phyloP scores from a whole-genome alignment of 495 filamentous ascomycete genomes.

The Endocarpon pusillum region DNA sequence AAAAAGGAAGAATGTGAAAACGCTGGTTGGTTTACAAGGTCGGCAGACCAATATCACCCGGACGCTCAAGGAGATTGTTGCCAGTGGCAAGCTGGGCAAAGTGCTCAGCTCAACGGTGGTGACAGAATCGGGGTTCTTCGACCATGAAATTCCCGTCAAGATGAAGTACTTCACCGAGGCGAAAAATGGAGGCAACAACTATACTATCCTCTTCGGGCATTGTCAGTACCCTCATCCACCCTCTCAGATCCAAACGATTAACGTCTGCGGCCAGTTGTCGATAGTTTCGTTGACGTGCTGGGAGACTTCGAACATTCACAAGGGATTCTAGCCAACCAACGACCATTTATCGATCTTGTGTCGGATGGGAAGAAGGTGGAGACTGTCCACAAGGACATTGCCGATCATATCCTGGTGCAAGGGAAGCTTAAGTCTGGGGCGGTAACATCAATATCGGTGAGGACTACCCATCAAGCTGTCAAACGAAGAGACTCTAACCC shows the following conservation, averaged over 20 bases:
- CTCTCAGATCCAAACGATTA: too few species aligned
- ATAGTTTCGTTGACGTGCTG: not conserved
- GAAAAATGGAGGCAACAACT: not conserved
- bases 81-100: not conserved
- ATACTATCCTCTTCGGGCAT: not conserved
- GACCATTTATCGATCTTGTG: not conserved
- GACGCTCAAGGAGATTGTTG: constrained; percentile 1
- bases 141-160: not conserved
- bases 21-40: constrained; percentile 19
- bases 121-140: not conserved
- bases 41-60: not conserved
- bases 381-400: not conserved
- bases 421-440: too few species aligned
- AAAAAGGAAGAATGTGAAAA: constrained; percentile 20
- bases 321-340: not conserved
- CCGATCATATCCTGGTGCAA: not conserved
- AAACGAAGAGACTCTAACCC: too few species aligned
- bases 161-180: not conserved
- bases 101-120: too few species aligned
- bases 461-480: too few species aligned
- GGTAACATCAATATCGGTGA: too few species aligned
- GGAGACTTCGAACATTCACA: not conserved
- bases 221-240: too few species aligned
- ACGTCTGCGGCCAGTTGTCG: too few species aligned
- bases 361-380: not conserved